Percentiles rank a stretch among this genome's conserved stretches.
These are phyloP conservation scores for Globisporangium acanthophoron DNA, from an alignment of 352 stramenopile genomes.

Conservation along the genomic window DNA sequence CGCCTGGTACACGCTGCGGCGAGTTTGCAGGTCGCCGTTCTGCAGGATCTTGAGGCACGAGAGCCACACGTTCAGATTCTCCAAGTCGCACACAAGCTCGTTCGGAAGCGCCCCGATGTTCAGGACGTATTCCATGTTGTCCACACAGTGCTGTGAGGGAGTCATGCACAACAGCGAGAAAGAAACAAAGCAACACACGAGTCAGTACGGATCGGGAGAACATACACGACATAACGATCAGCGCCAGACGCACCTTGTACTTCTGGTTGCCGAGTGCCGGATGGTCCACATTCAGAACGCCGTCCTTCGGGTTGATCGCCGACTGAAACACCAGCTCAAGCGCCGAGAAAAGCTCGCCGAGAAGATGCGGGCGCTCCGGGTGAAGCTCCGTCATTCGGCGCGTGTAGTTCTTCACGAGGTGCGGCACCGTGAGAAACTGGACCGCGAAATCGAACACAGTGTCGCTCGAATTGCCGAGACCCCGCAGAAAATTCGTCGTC, in stretches of 20 bases:
- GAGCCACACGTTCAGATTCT: conserved; percentile 72
- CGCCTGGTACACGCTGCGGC: conserved; percentile 60
- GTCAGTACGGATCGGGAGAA: not conserved
- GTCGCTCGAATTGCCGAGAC: conserved; percentile 76
- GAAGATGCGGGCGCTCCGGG: conserved; percentile 49
- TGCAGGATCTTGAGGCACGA: conserved; percentile 53
- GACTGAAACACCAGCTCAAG: conserved; percentile 60
- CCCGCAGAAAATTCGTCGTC: conserved; percentile 72
- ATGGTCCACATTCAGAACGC: conserved; percentile 64
- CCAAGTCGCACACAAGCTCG: conserved; percentile 67
- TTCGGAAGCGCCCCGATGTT: conserved; percentile 71
- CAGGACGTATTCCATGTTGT: conserved; percentile 86
- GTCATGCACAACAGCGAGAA: conserved; percentile 2
- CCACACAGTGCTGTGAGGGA: conserved; percentile 58
- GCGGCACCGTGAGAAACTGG: conserved; percentile 80
- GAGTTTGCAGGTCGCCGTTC: conserved; percentile 69
- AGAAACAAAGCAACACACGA: conserved; percentile 5
- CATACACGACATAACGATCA: conserved; percentile 1
- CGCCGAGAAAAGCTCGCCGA: conserved; percentile 53
- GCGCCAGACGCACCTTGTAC: conserved; percentile 59
- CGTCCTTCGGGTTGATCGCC: conserved; percentile 35
- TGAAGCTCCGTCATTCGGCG: conserved; percentile 41
- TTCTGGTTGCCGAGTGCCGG: conserved; percentile 76
- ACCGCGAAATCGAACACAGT: conserved; percentile 88
- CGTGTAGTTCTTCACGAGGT: conserved; percentile 76